phyloP scores from a whole-genome alignment of 441 rosid species.

The Corymbia citriodora region DNA sequence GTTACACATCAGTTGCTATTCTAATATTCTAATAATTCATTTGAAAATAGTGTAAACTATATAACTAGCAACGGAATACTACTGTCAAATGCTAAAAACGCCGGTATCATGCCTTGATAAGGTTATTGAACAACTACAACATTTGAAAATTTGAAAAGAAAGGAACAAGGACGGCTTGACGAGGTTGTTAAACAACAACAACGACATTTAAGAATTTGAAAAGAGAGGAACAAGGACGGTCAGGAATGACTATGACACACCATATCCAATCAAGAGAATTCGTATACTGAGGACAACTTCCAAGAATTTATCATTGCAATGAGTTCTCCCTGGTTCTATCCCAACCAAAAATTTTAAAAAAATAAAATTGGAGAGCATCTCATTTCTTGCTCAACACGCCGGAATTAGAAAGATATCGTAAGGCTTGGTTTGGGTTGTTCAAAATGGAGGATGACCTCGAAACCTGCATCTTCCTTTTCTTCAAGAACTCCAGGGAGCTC shows the following conservation, averaged over 20 bases:
- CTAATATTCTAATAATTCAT: not conserved
- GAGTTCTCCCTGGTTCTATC: not conserved
- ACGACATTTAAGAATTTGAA: not conserved
- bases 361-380: not conserved
- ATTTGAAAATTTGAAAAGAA: not conserved
- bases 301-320: not conserved
- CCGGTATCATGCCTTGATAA: not conserved
- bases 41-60: not conserved
- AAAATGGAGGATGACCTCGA: constrained; percentile 64
- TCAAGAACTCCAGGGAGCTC: constrained; percentile 70
- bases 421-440: constrained; percentile 70
- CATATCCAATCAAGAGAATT: not conserved
- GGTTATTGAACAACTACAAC: too few relatives aligned
- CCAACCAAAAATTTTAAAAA: not conserved
- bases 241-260: not conserved
- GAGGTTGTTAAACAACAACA: not conserved
- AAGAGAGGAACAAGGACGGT: not conserved
- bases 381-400: constrained; percentile 47
- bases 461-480: constrained; percentile 71
- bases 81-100: not conserved
- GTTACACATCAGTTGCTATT: not conserved
- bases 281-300: not conserved
- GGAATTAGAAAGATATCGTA: constrained; percentile 53
- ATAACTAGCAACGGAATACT: not conserved
- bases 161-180: not conserved